Conservation (phyloP, 441 rosid genomes). For the Geranium incanum region DNA sequence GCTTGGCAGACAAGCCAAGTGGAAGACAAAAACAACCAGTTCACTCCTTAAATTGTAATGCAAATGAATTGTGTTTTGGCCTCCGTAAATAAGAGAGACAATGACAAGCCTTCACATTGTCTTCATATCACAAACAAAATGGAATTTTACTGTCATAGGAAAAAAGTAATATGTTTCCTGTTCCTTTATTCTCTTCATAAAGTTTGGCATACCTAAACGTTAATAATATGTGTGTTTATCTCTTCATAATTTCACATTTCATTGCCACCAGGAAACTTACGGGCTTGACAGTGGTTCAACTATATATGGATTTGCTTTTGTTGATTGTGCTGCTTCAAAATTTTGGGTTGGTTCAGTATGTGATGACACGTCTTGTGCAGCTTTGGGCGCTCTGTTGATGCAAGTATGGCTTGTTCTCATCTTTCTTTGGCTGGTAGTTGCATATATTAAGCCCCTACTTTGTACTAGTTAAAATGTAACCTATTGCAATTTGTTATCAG, state of each 20-base stretch:
- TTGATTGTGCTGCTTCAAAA: conserved; percentile 85
- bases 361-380: conserved; percentile 79
- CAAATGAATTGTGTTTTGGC: conserved; percentile 1
- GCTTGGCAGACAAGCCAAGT: background rate
- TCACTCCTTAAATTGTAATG: background rate
- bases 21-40: background rate
- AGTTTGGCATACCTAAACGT: background rate
- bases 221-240: background rate
- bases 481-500: conserved; percentile 30
- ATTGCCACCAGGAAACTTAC: conserved; percentile 35
- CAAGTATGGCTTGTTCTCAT: conserved; percentile 50
- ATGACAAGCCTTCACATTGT: background rate
- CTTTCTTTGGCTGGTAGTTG: conserved; percentile 10
- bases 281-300: conserved; percentile 45
- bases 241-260: conserved; percentile 7
- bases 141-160: background rate
- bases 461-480: conserved; percentile 15
- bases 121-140: background rate
- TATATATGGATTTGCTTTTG: conserved; percentile 86
- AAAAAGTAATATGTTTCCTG: background rate
- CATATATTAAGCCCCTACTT: conserved; percentile 6
- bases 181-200: background rate
- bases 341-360: conserved; percentile 81
- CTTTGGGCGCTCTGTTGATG: conserved; percentile 86
- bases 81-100: conserved; percentile 3